phyloP scores from a whole-genome alignment of 257 asterid genomes.

The Petrea volubilis region DNA sequence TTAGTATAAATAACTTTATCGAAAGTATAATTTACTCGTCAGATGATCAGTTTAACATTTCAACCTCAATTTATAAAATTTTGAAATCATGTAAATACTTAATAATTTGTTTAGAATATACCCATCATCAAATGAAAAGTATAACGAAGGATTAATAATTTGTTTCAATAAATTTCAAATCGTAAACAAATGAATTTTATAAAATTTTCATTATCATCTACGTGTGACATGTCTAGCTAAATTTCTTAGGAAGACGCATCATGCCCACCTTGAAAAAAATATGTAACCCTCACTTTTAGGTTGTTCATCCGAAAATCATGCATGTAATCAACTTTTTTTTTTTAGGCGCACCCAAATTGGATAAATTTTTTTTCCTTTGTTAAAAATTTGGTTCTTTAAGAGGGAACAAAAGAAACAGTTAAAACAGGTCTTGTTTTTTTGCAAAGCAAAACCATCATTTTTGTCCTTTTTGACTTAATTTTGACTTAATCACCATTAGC shows the following conservation, averaged over 20 bases:
- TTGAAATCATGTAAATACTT: too few relatives aligned
- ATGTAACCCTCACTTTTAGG: neutral
- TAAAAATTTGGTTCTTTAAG: neutral
- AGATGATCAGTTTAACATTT: too few relatives aligned
- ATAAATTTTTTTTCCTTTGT: neutral
- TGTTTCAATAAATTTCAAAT: too few relatives aligned
- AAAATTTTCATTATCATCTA: too few relatives aligned
- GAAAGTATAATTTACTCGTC: too few relatives aligned
- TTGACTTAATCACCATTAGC: neutral
- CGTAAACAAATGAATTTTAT: too few relatives aligned
- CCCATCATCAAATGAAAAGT: too few relatives aligned
- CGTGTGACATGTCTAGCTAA: neutral
- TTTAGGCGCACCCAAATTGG: conserved; percentile 15
- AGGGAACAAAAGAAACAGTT: neutral
- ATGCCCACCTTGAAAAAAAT: neutral
- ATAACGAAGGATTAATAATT: too few relatives aligned
- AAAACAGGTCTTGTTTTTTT: neutral
- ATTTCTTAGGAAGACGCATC: neutral
- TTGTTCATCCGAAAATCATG: conserved; percentile 18
- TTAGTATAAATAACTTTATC: too few relatives aligned
- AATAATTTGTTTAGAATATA: too few relatives aligned
- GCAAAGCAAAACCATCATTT: neutral
- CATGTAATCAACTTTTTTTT: conserved; percentile 15
- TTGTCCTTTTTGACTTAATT: too few relatives aligned
- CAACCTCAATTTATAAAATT: too few relatives aligned